Base-by-base conservation (phyloP, 257 asterid species). In the Plectranthus barbatus region DNA sequence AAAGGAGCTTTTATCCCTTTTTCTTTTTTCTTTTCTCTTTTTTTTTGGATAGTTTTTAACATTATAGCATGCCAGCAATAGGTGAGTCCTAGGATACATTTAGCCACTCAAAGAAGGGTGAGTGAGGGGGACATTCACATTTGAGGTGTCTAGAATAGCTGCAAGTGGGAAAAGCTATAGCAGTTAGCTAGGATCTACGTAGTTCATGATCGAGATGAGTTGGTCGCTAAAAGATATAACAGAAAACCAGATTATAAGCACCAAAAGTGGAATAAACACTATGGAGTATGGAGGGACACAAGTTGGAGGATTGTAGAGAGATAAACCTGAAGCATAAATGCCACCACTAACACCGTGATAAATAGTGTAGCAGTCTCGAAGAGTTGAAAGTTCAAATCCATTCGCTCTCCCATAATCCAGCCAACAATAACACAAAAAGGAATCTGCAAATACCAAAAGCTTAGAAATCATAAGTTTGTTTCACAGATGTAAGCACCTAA, bases 361-460 rank as follows among this genome's bases (percentile, higher is more conserved):
- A 90, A 93, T 24, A 93, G 86, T 1, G 99, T 85, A 23, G 99
- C 95, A 14, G 99, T 93, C 82, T 93, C 99, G 12, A 93, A 93
- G 69, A 93, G 97, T 68, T 90, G 94, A 68, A 93, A 90, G 80
- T 93, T 93, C 94, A 93, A 76, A 83, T 90, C 96, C 99, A 93
- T 93, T 10, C 80, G 85, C 89, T 83, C 75, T 54, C 96, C 99
- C 96, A 90, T 87, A 69, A 81, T 62, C 99, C 99, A 93, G 48
- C 99, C 97, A 69, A 85, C 87, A 21, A 93, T 90, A 20, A 93
- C 99, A 47, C 99, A 93, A 83, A 93, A 93, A 4, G 99, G 99
- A 51, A 93, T 90, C 99, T 93, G 91, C 87, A 75, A 60, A 62
- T 33, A 68, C 55, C 74, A 60, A 47, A 37, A 68, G 48, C 42